Conservation (phyloP, 2,329 filamentous ascomycete genomes). For the Colletotrichum lupini region DNA sequence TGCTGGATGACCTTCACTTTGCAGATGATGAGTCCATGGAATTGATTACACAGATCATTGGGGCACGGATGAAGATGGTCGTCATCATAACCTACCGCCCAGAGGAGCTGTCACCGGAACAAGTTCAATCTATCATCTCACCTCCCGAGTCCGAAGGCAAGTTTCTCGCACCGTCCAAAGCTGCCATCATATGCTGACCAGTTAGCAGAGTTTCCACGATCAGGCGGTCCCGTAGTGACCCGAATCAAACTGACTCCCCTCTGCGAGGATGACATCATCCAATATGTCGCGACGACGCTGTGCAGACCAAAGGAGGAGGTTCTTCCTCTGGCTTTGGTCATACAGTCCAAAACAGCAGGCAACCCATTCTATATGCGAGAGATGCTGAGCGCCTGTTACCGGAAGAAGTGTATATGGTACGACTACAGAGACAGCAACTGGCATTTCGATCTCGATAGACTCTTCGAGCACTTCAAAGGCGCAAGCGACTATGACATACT, state of each 20-base stretch:
- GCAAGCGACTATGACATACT: conserved; percentile 83
- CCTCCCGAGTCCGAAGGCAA: conserved; percentile 65
- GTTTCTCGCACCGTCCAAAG: neutral
- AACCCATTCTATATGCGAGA: conserved; percentile 94
- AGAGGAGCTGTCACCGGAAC: conserved; percentile 70
- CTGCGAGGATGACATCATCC: conserved; percentile 80
- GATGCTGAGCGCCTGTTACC: conserved; percentile 88
- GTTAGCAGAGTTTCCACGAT: conserved; percentile 53
- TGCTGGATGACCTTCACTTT: conserved; percentile 89
- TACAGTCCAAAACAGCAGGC: conserved; percentile 88
- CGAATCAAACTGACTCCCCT: conserved; percentile 79
- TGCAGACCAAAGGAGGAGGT: conserved; percentile 79
- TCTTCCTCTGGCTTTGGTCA: conserved; percentile 81
- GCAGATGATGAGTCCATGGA: conserved; percentile 90
- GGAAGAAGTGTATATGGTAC: conserved; percentile 90
- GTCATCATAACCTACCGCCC: conserved; percentile 82
- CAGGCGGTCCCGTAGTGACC: conserved; percentile 69
- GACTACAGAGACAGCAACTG: conserved; percentile 85
- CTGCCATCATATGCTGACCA: conserved; percentile 39
- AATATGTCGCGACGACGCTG: conserved; percentile 86
- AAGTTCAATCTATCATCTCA: conserved; percentile 64
- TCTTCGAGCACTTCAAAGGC: conserved; percentile 86
- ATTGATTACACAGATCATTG: conserved; percentile 83
- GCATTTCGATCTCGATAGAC: conserved; percentile 85
- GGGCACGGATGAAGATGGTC: conserved; percentile 82